These are phyloP conservation scores for Claviceps sp. DNA, from an alignment of 2,329 filamentous ascomycete species.

Conservation along the genomic window DNA sequence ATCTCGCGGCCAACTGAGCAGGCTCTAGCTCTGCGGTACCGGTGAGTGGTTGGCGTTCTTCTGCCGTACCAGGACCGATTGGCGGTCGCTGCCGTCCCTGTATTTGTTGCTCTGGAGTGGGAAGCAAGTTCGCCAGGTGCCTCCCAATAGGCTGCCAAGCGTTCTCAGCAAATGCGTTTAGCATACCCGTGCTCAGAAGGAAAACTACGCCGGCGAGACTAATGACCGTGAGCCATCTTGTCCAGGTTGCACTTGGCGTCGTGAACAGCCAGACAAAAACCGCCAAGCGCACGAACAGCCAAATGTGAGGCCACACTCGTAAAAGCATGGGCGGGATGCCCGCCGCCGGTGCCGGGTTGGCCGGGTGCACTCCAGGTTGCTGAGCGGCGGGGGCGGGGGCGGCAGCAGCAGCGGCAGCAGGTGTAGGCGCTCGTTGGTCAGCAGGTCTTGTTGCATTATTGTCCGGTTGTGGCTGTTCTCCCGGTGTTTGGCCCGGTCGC, in stretches of 20 bases:
- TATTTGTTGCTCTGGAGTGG: slow-evolving; percentile 26
- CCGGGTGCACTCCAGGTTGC: slow-evolving; percentile 18
- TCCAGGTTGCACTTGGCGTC: slow-evolving; percentile 42
- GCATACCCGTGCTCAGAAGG: slow-evolving; percentile 43
- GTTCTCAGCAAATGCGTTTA: slow-evolving; percentile 42
- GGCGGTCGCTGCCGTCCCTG: slow-evolving; percentile 9
- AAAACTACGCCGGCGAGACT: slow-evolving; percentile 42
- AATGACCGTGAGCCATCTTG: slow-evolving; percentile 42
- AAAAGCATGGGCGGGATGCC: slow-evolving; percentile 20
- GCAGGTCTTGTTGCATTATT: background rate
- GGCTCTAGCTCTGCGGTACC: slow-evolving; percentile 28
- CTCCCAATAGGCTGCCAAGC: slow-evolving; percentile 43
- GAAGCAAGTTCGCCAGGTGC: slow-evolving; percentile 47
- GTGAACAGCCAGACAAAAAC: slow-evolving; percentile 55
- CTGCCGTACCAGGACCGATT: slow-evolving; percentile 12
- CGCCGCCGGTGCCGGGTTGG: slow-evolving; percentile 22
- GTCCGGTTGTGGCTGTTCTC: slow-evolving; percentile 8
- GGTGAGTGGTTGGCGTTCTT: slow-evolving; percentile 13
- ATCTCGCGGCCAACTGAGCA: slow-evolving; percentile 37
- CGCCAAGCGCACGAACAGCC: slow-evolving; percentile 44
- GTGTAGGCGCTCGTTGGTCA: background rate
- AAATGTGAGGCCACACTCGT: slow-evolving; percentile 45
- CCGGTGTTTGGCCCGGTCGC: slow-evolving; percentile 9
- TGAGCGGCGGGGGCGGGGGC: background rate
- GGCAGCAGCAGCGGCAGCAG: background rate